Evolutionary conservation across 495 filamentous ascomycete genomes (phyloP).

Genomic region (Tuber brumale): DNA sequence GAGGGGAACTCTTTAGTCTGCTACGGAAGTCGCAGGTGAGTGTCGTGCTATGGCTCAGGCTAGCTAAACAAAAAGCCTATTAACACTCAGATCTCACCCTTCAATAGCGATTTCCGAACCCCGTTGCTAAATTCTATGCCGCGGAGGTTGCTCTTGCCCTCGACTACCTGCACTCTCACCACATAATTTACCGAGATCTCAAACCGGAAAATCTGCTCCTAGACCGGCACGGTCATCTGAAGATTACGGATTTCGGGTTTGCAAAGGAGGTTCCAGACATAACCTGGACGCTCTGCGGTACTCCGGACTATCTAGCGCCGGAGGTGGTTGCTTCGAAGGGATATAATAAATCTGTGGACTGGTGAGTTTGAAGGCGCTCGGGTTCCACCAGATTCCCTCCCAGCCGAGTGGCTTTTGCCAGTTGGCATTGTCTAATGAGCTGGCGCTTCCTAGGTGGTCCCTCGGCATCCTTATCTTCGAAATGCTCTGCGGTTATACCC

Average conservation of each 20-base stretch:
- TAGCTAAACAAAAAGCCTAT: not conserved
- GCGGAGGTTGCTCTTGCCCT: constrained; percentile 92
- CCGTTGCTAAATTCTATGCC: constrained; percentile 97
- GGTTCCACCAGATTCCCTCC: constrained; percentile 5
- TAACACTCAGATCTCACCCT: not conserved
- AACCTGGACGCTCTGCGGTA: constrained; percentile 97
- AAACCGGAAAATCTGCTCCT: constrained; percentile 95
- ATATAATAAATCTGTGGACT: constrained; percentile 98
- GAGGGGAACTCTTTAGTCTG: constrained; percentile 92
- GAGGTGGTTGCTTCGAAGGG: constrained; percentile 96
- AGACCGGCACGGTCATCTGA: constrained; percentile 92
- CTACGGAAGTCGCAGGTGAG: constrained; percentile 88
- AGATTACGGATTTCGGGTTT: constrained; percentile 98
- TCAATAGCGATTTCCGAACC: constrained; percentile 90
- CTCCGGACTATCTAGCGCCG: constrained; percentile 95
- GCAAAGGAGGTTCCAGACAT: constrained; percentile 98
- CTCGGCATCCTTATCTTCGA: constrained; percentile 97
- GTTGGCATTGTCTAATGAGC: constrained; percentile 10
- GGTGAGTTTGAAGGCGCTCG: constrained; percentile 54
- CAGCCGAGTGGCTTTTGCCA: constrained; percentile 11
- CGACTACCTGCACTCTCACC: constrained; percentile 87
- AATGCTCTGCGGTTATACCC: constrained; percentile 98
- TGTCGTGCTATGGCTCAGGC: constrained; percentile 39
- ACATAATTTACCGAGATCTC: constrained; percentile 96
- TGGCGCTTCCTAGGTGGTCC: constrained; percentile 70